Conservation (phyloP, 2,329 filamentous ascomycete species). For the Venturia pyrina region DNA sequence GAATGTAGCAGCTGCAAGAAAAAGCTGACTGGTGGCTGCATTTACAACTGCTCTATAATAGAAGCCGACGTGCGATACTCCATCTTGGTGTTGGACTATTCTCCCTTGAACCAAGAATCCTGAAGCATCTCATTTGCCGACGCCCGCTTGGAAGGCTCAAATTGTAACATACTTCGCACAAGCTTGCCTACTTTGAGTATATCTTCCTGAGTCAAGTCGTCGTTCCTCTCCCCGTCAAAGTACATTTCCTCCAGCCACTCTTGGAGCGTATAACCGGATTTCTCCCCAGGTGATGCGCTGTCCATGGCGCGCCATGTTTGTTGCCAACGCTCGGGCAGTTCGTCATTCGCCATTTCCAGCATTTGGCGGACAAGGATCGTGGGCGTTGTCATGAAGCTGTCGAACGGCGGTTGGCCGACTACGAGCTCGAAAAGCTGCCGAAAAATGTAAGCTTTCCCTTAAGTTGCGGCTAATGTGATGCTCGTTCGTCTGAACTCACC, state of each 20-base stretch:
- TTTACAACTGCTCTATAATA: no score
- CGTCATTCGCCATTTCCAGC: constrained; percentile 25
- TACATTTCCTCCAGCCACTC: constrained; percentile 30
- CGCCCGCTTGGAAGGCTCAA: constrained; percentile 18
- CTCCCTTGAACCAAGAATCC: constrained; percentile 17
- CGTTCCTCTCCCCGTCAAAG: constrained; percentile 22
- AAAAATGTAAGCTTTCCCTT: constrained; percentile 11
- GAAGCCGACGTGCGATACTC: no score
- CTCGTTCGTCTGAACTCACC: constrained; percentile 17
- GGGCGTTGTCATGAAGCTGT: constrained; percentile 26
- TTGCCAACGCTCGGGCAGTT: constrained; percentile 26
- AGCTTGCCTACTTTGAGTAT: constrained; percentile 16
- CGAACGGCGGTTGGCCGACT: constrained; percentile 29
- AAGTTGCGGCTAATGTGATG: no score
- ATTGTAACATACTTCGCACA: constrained; percentile 16
- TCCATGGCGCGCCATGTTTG: constrained; percentile 21
- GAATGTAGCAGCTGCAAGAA: no score
- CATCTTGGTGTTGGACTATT: neutral
- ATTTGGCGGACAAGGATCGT: constrained; percentile 26
- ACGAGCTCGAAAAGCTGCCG: constrained; percentile 31
- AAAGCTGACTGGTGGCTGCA: no score
- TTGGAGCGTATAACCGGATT: constrained; percentile 20
- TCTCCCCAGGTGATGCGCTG: constrained; percentile 14
- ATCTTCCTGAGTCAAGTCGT: constrained; percentile 17
- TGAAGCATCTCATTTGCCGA: constrained; percentile 16